Evolutionary conservation across 805 yeast genomes (phyloP).

Genomic region (Lachancea meyersii): DNA sequence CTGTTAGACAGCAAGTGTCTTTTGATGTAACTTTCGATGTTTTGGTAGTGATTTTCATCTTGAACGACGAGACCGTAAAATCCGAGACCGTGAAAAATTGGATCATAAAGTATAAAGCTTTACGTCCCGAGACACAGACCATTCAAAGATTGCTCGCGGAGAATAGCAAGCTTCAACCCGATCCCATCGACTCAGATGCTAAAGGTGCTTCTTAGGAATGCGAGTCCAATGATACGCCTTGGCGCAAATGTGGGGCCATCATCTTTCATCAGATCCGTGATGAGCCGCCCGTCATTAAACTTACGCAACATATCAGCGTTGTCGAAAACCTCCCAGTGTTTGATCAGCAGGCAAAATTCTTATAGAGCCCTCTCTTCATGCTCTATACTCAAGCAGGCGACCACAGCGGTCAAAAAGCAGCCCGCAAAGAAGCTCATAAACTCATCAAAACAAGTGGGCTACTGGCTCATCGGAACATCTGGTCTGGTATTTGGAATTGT

Average conservation of each 20-base stretch:
- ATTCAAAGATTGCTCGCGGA: neutral
- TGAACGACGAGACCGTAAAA: neutral
- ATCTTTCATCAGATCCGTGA: neutral
- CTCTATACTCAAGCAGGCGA: slow-evolving; percentile 12
- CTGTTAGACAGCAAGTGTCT: too few species aligned
- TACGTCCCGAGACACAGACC: neutral
- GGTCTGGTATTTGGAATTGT: slow-evolving; percentile 91
- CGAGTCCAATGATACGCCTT: neutral
- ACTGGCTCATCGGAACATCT: slow-evolving; percentile 83
- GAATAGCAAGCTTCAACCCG: neutral
- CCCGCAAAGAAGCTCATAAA: slow-evolving; percentile 36
- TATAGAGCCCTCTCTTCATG: slow-evolving; percentile 10
- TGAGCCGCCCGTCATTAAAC: neutral
- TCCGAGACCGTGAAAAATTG: neutral
- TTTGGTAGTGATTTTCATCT: neutral
- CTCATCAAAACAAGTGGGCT: slow-evolving; percentile 62
- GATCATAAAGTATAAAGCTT: neutral
- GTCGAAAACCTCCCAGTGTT: neutral
- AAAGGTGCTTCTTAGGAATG: neutral
- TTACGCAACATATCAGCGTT: neutral
- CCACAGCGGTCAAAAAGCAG: slow-evolving; percentile 15
- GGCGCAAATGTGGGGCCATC: neutral
- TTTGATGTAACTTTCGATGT: too few species aligned
- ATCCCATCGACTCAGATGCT: neutral
- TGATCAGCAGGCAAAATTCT: neutral